These are phyloP conservation scores for Epichloe brachyelytri DNA, from an alignment of 2,329 filamentous ascomycete species.

Conservation along the genomic window DNA sequence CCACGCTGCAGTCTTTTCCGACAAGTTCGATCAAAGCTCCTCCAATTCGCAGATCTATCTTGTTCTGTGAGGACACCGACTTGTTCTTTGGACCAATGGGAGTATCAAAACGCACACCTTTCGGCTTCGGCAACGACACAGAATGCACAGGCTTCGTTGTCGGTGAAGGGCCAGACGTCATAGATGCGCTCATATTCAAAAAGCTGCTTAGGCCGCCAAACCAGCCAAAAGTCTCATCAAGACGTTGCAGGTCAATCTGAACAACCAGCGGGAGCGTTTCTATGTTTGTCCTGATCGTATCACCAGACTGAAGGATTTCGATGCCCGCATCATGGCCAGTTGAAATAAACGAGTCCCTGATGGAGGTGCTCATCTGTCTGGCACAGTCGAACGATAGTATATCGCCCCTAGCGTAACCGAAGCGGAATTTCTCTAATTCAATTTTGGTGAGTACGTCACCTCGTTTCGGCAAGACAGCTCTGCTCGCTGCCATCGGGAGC, in stretches of 20 bases:
- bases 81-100: constrained; percentile 36
- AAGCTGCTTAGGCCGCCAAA: constrained; percentile 89
- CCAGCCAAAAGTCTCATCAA: constrained; percentile 79
- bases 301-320: constrained; percentile 33
- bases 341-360: constrained; percentile 44
- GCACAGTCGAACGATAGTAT: constrained; percentile 50
- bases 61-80: constrained; percentile 39
- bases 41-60: constrained; percentile 64
- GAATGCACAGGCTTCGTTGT: constrained; percentile 22
- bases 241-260: constrained; percentile 60
- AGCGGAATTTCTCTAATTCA: constrained; percentile 42
- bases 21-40: constrained; percentile 65
- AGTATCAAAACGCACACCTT: constrained; percentile 46
- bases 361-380: constrained; percentile 44
- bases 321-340: constrained; percentile 45
- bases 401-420: constrained; percentile 49
- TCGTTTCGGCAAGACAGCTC: constrained; percentile 8
- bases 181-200: constrained; percentile 74
- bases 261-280: constrained; percentile 66
- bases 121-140: constrained; percentile 31
- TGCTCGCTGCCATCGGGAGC: constrained; percentile 2
- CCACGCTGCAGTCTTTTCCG: constrained; percentile 63
- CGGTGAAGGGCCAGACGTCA: constrained; percentile 57
- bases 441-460: constrained; percentile 23
- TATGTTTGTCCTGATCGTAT: constrained; percentile 44